Percentiles rank a stretch among this genome's conserved stretches.
Conservation (phyloP, 2,329 filamentous ascomycete genomes). For the Zasmidium citrigriseum region DNA sequence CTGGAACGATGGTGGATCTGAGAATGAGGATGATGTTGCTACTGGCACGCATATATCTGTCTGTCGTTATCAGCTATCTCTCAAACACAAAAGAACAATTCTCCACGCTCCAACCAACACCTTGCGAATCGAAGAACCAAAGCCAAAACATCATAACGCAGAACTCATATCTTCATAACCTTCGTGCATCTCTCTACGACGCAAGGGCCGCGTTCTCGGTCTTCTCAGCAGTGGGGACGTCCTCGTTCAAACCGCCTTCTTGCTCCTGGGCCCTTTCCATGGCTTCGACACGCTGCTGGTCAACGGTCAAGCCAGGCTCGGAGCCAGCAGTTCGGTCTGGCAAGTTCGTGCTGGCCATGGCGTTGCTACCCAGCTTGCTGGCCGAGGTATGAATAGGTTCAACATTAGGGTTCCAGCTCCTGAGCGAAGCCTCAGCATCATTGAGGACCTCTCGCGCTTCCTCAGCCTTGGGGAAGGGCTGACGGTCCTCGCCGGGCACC, state of each 20-base stretch:
- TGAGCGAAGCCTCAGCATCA: constrained; percentile 86
- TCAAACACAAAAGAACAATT: not conserved
- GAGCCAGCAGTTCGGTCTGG: constrained; percentile 7
- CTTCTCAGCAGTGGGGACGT: constrained; percentile 20
- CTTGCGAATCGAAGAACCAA: not conserved
- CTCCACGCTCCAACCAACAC: not conserved
- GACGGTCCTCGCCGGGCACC: constrained; percentile 77
- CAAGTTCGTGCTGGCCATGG: constrained; percentile 35
- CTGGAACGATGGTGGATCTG: not conserved
- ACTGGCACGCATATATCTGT: not conserved
- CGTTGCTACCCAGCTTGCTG: constrained; percentile 50
- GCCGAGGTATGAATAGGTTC: constrained; percentile 56
- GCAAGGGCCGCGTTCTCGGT: constrained; percentile 22
- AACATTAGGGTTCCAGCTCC: constrained; percentile 65
- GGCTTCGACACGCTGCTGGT: constrained; percentile 24
- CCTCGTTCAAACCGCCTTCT: constrained; percentile 11
- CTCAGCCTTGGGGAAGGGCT: constrained; percentile 64
- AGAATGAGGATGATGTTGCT: not conserved
- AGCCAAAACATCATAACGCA: not conserved
- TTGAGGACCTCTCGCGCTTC: constrained; percentile 84
- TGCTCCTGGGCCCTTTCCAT: constrained; percentile 25
- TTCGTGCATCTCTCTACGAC: constrained; percentile 17
- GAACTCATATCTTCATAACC: not conserved
- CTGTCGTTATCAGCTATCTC: not conserved
- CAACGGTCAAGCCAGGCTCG: constrained; percentile 2